A percentile compares a stretch with the other conserved stretches of the same genome.
Conservation (phyloP, 805 yeast genomes). For the Candida xiaguanensis region DNA sequence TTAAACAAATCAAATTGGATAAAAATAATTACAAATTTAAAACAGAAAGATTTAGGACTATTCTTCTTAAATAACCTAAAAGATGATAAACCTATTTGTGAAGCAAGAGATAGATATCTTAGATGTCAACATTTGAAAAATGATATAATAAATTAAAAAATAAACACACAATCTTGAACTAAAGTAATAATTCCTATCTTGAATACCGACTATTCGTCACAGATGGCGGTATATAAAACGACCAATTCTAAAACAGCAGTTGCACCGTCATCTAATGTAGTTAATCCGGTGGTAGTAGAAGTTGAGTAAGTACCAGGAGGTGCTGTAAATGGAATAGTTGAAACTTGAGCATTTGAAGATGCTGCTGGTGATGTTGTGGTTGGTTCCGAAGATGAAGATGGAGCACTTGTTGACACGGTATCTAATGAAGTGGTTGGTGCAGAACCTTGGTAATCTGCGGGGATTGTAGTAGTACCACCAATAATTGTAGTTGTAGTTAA, state of each 20-base stretch:
- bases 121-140: conserved; percentile 3
- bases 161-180: background rate
- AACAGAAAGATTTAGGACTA: conserved; percentile 8
- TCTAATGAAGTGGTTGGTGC: background rate
- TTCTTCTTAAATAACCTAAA: conserved; percentile 5
- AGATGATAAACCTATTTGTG: conserved; percentile 10
- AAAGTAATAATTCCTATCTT: background rate
- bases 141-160: background rate
- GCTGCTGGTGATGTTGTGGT: background rate
- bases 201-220: conserved; percentile 9
- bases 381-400: conserved; percentile 1
- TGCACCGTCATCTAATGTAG: conserved; percentile 16
- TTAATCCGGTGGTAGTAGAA: conserved; percentile 14
- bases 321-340: conserved; percentile 12
- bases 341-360: background rate
- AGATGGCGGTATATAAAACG: conserved; percentile 19
- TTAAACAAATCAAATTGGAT: conserved; percentile 5
- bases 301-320: conserved; percentile 20
- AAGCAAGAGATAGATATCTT: conserved; percentile 5
- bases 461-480: conserved; percentile 5
- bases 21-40: conserved; percentile 3
- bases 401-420: background rate
- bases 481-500: conserved; percentile 25
- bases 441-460: background rate
- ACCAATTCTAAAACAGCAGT: conserved; percentile 21